Evolutionary conservation across 139 green algal genomes (phyloP).

Genomic region (Chlorella sp.): DNA sequence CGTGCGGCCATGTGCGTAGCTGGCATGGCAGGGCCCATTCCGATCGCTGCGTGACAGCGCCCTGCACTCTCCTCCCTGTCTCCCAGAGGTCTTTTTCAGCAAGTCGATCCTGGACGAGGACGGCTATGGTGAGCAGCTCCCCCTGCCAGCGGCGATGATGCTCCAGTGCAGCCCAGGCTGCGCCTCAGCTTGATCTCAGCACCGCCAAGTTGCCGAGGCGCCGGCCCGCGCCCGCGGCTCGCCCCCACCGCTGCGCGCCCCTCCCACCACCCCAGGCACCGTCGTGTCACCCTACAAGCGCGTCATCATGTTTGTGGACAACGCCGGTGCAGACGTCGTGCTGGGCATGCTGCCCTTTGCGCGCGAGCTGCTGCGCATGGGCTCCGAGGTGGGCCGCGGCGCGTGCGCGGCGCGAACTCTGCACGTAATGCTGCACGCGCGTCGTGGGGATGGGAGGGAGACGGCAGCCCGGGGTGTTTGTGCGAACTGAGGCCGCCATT

Average conservation of each 20-base stretch:
- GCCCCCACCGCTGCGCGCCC: background rate
- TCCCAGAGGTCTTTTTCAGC: conserved; percentile 20
- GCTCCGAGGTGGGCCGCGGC: conserved; percentile 66
- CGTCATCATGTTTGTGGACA: conserved; percentile 97
- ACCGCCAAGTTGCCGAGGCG: too few relatives aligned
- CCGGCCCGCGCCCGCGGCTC: too few relatives aligned
- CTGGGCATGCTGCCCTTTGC: conserved; percentile 96
- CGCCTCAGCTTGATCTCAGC: too few relatives aligned
- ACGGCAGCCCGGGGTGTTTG: too few relatives aligned
- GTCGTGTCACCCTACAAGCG: conserved; percentile 57
- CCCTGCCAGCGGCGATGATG: background rate
- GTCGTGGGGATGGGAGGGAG: too few relatives aligned
- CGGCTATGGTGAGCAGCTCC: background rate
- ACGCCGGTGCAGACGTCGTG: conserved; percentile 94
- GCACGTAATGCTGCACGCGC: too few relatives aligned
- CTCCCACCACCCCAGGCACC: conserved; percentile 3
- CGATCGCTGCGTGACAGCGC: too few relatives aligned
- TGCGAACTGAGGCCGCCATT: too few relatives aligned
- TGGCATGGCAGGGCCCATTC: too few relatives aligned
- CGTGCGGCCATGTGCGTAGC: too few relatives aligned
- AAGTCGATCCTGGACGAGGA: conserved; percentile 18
- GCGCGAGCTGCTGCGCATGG: conserved; percentile 86
- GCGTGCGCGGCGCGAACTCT: too few relatives aligned
- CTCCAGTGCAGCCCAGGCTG: too few relatives aligned
- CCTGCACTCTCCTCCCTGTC: background rate